Evolutionary conservation across 495 filamentous ascomycete genomes (phyloP).

Genomic region (Daldinia caldariorum): DNA sequence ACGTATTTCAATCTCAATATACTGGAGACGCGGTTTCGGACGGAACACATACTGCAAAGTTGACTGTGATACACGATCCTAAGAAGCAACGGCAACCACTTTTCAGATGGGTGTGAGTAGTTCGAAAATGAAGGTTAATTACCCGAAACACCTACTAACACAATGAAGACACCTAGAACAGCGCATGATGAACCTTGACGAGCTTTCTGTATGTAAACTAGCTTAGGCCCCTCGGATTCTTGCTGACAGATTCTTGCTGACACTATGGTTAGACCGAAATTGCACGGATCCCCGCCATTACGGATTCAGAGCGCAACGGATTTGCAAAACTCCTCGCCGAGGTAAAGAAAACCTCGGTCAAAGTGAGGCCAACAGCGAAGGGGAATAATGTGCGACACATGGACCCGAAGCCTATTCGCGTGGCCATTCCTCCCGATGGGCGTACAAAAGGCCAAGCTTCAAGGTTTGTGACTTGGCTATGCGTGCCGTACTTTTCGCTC

Average conservation of each 20-base stretch:
- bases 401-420: constrained; percentile 46
- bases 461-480: constrained; percentile 48
- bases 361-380: constrained; percentile 42
- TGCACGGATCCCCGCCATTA: constrained; percentile 33
- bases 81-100: constrained; percentile 32
- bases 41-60: constrained; percentile 38
- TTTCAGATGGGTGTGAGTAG: constrained; percentile 50
- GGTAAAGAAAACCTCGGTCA: constrained; percentile 44
- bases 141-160: constrained; percentile 12
- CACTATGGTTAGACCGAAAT: constrained; percentile 30
- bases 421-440: constrained; percentile 37
- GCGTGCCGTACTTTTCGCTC: constrained; percentile 53
- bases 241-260: background rate
- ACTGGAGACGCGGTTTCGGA: constrained; percentile 43
- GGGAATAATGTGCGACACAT: constrained; percentile 43
- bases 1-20: constrained; percentile 44
- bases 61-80: constrained; percentile 35
- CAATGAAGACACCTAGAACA: constrained; percentile 41
- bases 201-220: constrained; percentile 29
- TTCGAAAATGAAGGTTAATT: background rate
- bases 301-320: constrained; percentile 39
- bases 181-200: constrained; percentile 45
- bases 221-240: background rate
- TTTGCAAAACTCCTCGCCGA: constrained; percentile 39
- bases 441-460: constrained; percentile 31